Percentiles rank a stretch among this genome's conserved stretches.
These are phyloP conservation scores for Fusarium sp. DNA, from an alignment of 2,329 filamentous ascomycete genomes.

Conservation along the genomic window DNA sequence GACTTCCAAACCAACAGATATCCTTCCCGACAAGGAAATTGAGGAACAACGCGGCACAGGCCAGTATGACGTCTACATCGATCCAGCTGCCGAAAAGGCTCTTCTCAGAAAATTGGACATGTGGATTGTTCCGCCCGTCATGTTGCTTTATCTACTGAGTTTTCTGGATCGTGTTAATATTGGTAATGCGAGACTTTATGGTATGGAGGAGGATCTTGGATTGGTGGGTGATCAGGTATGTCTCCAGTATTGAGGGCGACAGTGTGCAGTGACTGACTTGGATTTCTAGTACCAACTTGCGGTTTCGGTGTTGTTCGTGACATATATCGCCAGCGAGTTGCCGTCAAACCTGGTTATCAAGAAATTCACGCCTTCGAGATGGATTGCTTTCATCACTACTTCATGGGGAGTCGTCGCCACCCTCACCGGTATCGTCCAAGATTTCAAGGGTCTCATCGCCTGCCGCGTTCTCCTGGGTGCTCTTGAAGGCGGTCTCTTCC, in stretches of 20 bases:
- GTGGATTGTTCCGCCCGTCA: conserved; percentile 70
- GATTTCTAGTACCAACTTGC: conserved; percentile 62
- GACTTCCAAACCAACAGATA: conserved; percentile 26
- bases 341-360: conserved; percentile 58
- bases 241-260: too few relatives aligned
- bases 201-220: conserved; percentile 69
- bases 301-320: conserved; percentile 50
- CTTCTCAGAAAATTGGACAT: conserved; percentile 71
- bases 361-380: conserved; percentile 51
- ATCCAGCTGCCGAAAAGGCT: conserved; percentile 46
- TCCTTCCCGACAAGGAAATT: conserved; percentile 34
- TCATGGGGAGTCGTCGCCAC: conserved; percentile 61
- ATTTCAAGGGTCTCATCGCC: conserved; percentile 49
- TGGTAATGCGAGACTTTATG: conserved; percentile 73
- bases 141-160: conserved; percentile 67
- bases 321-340: conserved; percentile 55
- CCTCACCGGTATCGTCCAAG: conserved; percentile 58
- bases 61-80: conserved; percentile 45
- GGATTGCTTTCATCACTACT: conserved; percentile 41
- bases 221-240: conserved; percentile 58
- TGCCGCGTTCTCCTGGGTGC: conserved; percentile 59
- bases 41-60: conserved; percentile 29
- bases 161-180: conserved; percentile 51
- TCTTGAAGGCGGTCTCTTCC: conserved; percentile 61
- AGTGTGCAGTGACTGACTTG: neutral